Conservation (phyloP, 768 basidiomycete species). For the Floccularia luteovirens region DNA sequence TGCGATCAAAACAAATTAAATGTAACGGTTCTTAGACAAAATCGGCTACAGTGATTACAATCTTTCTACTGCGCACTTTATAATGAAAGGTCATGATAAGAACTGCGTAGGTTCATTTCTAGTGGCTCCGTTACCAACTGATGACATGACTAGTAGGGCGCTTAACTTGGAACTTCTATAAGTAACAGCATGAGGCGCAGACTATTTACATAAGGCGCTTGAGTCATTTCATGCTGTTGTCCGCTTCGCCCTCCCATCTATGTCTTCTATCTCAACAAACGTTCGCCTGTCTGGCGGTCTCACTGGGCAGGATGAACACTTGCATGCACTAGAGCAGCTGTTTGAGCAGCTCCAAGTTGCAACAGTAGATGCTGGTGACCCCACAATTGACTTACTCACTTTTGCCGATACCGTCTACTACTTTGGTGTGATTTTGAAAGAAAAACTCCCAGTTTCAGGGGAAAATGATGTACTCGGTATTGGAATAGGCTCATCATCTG, state of each 20-base stretch:
- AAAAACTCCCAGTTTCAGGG: neutral
- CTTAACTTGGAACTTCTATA: too few relatives aligned
- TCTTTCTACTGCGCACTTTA: too few relatives aligned
- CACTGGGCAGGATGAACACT: constrained; percentile 26
- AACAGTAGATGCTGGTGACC: constrained; percentile 30
- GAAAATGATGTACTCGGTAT: too few relatives aligned
- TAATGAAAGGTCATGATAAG: too few relatives aligned
- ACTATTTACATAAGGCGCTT: neutral
- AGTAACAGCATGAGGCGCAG: constrained; percentile 1
- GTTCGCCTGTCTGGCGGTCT: constrained; percentile 19
- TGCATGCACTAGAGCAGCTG: constrained; percentile 23
- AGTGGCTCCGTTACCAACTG: too few relatives aligned
- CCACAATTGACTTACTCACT: constrained; percentile 28
- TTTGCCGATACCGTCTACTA: constrained; percentile 28
- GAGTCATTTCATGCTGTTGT: neutral
- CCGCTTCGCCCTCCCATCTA: neutral
- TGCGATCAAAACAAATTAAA: too few relatives aligned
- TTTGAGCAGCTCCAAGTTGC: constrained; percentile 34
- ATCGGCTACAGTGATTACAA: too few relatives aligned
- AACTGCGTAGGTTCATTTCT: too few relatives aligned
- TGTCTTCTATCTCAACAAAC: neutral
- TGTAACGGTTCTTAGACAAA: too few relatives aligned
- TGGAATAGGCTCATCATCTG: too few relatives aligned
- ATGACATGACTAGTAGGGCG: too few relatives aligned
- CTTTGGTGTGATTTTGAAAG: constrained; percentile 32